A percentile compares a stretch with the other conserved stretches of the same genome.
Evolutionary conservation across 2,329 filamentous ascomycete genomes (phyloP).

Genomic region (Scytalidium sp.): DNA sequence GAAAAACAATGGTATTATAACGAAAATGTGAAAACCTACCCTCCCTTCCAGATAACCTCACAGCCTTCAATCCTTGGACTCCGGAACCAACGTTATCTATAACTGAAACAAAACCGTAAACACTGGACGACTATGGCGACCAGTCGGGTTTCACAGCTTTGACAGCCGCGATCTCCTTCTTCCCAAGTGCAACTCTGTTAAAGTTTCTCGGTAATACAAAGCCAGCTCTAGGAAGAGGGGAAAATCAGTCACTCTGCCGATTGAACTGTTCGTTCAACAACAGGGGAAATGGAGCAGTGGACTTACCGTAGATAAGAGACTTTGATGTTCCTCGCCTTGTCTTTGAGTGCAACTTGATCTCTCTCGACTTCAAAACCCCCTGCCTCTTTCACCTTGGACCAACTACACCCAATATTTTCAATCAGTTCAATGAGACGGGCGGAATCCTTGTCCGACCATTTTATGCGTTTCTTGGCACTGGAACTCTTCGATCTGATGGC

Average conservation of each 20-base stretch:
- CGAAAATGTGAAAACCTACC: too few relatives aligned
- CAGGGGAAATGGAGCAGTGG: background rate
- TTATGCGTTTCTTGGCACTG: constrained; percentile 16
- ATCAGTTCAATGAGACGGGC: constrained; percentile 47
- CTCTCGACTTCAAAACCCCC: constrained; percentile 27
- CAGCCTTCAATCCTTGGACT: too few relatives aligned
- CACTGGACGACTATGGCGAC: too few relatives aligned
- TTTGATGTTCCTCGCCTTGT: constrained; percentile 53
- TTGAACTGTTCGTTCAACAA: constrained; percentile 2
- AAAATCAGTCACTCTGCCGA: constrained; percentile 10
- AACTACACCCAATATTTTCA: constrained; percentile 39
- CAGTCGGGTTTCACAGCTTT: constrained; percentile 16
- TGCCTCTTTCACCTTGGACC: constrained; percentile 39
- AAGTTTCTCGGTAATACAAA: constrained; percentile 39
- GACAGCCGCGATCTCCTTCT: constrained; percentile 34
- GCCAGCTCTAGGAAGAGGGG: constrained; percentile 21
- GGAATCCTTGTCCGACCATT: constrained; percentile 37
- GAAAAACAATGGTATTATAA: too few relatives aligned
- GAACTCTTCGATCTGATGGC: constrained; percentile 11
- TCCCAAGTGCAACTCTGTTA: constrained; percentile 37
- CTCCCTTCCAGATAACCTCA: too few relatives aligned
- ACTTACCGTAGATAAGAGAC: constrained; percentile 40
- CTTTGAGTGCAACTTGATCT: constrained; percentile 51
- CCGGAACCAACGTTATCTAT: too few relatives aligned
- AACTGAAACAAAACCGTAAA: too few relatives aligned